Percentiles rank a stretch among this genome's conserved stretches.
These are phyloP conservation scores for Escovopsis sp. DNA, from an alignment of 2,329 filamentous ascomycete genomes.

Conservation along the genomic window DNA sequence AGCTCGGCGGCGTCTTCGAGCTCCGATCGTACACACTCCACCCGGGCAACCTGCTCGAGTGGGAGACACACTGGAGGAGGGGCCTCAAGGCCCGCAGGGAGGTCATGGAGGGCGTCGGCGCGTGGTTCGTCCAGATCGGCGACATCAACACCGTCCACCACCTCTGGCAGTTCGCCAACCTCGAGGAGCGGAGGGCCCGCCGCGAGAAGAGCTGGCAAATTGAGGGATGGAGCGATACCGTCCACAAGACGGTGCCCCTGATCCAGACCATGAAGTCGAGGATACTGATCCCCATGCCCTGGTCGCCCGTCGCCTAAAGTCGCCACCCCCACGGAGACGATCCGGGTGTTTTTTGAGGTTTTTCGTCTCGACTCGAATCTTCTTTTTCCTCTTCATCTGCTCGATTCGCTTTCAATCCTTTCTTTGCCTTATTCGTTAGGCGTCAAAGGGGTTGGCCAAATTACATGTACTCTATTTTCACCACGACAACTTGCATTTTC, in stretches of 20 bases:
- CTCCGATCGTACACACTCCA: constrained; percentile 92
- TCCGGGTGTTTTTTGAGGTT: constrained; percentile 1
- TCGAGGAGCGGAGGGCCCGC: constrained; percentile 81
- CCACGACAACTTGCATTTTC: no score
- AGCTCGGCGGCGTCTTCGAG: constrained; percentile 87
- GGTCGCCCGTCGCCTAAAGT: constrained; percentile 73
- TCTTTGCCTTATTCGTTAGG: background rate
- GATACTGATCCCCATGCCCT: constrained; percentile 87
- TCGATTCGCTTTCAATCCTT: no score
- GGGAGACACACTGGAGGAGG: constrained; percentile 96
- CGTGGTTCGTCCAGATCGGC: constrained; percentile 98
- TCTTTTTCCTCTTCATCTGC: background rate
- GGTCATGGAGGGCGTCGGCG: constrained; percentile 96
- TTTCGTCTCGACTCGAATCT: background rate
- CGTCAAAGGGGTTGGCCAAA: constrained; percentile 8
- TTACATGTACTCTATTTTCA: background rate
- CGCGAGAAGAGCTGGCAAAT: constrained; percentile 92
- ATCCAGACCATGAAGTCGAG: constrained; percentile 95
- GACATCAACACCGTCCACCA: constrained; percentile 97
- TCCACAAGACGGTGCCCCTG: constrained; percentile 94
- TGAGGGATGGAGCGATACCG: constrained; percentile 91
- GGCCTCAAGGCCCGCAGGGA: constrained; percentile 82
- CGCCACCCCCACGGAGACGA: background rate
- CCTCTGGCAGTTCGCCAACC: constrained; percentile 94
- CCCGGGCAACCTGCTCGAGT: constrained; percentile 89